Evolutionary conservation across 257 asterid genomes (phyloP), one percentile per base, ranked within the genome.

Genomic region (Fraxinus excelsior): DNA sequence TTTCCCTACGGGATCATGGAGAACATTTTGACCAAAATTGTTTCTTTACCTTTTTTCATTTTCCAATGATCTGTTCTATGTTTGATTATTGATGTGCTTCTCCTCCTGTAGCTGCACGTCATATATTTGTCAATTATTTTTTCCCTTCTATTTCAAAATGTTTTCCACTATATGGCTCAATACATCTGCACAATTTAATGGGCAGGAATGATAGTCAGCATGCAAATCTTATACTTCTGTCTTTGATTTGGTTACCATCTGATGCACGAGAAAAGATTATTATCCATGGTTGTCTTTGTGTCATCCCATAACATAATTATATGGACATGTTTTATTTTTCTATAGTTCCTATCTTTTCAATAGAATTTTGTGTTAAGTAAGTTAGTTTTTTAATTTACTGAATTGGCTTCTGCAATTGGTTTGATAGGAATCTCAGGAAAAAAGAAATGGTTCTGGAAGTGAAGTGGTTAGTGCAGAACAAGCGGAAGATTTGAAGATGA

Each of bases 401-500:
- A 13, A 49, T 70, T 79, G 60, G 78, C 53, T 68, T 60, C 40
- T 69, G 69, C 70, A 49, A 71, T 78, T 81, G 72, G 49, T 81
- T 79, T 72, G 29, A 68, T 80, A 96, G 97, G 94, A 80, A 6
- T 86, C 90, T 46, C 35, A 76, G 84, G 94, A 78, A 7, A 86
- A 85, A 31, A 78, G 71, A 21, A 90, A 87, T 66, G 95, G 85
- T 77, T 76, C 85, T 31, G 81, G 81, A 71, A 87, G 82, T 25
- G 89, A 85, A 84, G 85, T 91, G n/a, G 71, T 96, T 46, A 96
- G 99, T 80, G 98, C 96, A 60, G 91, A 91, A 81, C 86, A 87
- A 83, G 99, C 99, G 2, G 98, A 91, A 80, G 84, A 87, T 70
- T 84, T 91, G 79, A 96, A 91, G 92, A 80, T 84, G 92, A 96